Evolutionary conservation across 2,329 filamentous ascomycete species (phyloP).

Genomic region (Fusarium udum): DNA sequence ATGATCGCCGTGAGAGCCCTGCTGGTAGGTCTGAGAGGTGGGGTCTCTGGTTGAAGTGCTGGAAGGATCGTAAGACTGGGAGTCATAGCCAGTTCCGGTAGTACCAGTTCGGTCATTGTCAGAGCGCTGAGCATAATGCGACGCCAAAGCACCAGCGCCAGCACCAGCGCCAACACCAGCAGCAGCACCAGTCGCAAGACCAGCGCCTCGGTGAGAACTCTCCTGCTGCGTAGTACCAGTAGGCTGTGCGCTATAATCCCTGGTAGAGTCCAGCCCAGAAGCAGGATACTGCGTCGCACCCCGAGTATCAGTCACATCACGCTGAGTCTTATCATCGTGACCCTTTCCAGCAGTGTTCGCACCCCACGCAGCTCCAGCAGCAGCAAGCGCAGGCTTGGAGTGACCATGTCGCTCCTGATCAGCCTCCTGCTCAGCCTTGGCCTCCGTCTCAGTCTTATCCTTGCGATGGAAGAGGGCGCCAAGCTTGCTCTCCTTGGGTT

Average conservation of each 20-base stretch:
- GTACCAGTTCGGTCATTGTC: not conserved
- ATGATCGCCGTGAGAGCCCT: not conserved
- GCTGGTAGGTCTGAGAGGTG: not conserved
- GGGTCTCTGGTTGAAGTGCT: not conserved
- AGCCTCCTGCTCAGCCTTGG: not conserved
- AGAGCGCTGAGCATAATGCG: not conserved
- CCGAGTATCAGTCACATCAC: not conserved
- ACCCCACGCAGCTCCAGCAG: conserved; percentile 18
- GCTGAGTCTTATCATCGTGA: conserved; percentile 5
- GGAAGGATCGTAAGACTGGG: not conserved
- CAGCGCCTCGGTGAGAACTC: not conserved
- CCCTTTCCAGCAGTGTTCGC: conserved; percentile 18
- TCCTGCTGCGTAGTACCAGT: not conserved
- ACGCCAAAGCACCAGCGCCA: conserved; percentile 9
- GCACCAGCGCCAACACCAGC: conserved; percentile 16
- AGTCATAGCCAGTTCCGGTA: not conserved
- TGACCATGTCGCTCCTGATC: conserved; percentile 2
- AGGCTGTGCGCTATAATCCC: not conserved
- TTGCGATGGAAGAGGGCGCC: conserved; percentile 28
- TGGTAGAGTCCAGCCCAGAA: not conserved
- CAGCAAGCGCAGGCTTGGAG: conserved; percentile 26
- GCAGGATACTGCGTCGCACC: not conserved
- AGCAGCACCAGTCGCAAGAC: not conserved
- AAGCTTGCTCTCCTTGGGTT: conserved; percentile 10
- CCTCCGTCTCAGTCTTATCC: not conserved